phyloP scores from a whole-genome alignment of 2,329 filamentous ascomycete species.

The Talaromyces sp. region DNA sequence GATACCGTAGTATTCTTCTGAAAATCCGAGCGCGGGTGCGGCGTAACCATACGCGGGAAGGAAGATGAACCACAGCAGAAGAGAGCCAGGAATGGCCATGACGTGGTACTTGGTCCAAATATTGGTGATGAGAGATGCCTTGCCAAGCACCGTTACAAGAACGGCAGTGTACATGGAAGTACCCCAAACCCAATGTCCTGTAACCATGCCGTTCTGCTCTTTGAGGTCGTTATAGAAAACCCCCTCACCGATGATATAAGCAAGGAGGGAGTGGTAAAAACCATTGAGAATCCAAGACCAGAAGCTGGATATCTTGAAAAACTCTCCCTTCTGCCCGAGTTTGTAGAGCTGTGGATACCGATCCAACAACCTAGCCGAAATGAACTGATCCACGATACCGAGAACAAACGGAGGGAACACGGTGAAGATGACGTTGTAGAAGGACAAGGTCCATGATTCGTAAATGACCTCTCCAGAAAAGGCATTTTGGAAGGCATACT shows the following conservation, averaged over 20 bases:
- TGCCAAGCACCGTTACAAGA: slow-evolving; percentile 88
- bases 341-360: slow-evolving; percentile 94
- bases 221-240: slow-evolving; percentile 80
- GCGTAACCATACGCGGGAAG: slow-evolving; percentile 82
- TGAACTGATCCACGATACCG: slow-evolving; percentile 96
- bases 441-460: slow-evolving; percentile 98
- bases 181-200: slow-evolving; percentile 97
- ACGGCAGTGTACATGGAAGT: slow-evolving; percentile 90
- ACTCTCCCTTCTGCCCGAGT: slow-evolving; percentile 85
- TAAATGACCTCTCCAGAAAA: slow-evolving; percentile 98
- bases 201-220: slow-evolving; percentile 71
- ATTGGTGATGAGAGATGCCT: slow-evolving; percentile 90
- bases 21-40: slow-evolving; percentile 76
- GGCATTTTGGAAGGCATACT: slow-evolving; percentile 97
- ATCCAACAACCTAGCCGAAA: slow-evolving; percentile 87
- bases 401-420: slow-evolving; percentile 88
- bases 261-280: slow-evolving; percentile 87
- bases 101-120: slow-evolving; percentile 99
- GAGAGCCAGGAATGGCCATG: slow-evolving; percentile 88
- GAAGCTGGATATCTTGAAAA: slow-evolving; percentile 92
- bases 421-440: slow-evolving; percentile 99
- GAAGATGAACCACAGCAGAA: slow-evolving; percentile 87
- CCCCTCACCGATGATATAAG: slow-evolving; percentile 79
- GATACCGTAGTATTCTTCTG: slow-evolving; percentile 78
- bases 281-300: slow-evolving; percentile 89